These are phyloP conservation scores for Fraxinus sp. DNA, from an alignment of 305 asterid genomes.

Conservation along the genomic window DNA sequence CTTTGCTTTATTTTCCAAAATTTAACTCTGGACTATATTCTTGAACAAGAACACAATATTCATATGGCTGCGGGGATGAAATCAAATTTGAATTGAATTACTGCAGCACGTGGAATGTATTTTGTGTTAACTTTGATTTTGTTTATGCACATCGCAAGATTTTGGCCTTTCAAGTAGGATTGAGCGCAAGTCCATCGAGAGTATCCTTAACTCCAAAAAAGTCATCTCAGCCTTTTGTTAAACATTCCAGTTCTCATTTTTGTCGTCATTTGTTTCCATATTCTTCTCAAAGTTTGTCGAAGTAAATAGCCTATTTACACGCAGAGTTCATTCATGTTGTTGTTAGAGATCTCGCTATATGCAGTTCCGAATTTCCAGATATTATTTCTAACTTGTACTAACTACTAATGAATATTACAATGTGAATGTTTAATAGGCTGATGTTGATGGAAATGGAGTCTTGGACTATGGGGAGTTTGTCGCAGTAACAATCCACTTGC, in stretches of 20 bases:
- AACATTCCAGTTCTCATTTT: neutral
- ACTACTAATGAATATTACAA: slow-evolving; percentile 18
- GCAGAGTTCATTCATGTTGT: neutral
- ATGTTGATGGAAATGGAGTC: slow-evolving; percentile 90
- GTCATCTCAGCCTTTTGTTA: neutral
- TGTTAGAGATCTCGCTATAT: neutral
- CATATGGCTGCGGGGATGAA: neutral
- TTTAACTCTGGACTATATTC: neutral
- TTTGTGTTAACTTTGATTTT: neutral
- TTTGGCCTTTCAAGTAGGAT: neutral
- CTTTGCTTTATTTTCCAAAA: neutral
- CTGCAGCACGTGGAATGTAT: neutral
- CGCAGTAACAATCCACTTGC: slow-evolving; percentile 95
- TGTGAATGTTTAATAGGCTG: slow-evolving; percentile 56
- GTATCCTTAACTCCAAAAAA: neutral
- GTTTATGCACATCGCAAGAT: neutral
- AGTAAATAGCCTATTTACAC: neutral
- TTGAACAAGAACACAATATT: neutral
- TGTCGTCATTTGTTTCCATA: neutral
- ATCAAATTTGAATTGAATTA: neutral
- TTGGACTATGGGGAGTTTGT: slow-evolving; percentile 98
- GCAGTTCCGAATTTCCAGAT: neutral
- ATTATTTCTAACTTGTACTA: neutral
- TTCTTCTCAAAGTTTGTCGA: neutral
- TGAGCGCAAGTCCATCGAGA: neutral